These are phyloP conservation scores for Fusarium fracticaudum DNA, from an alignment of 2,329 filamentous ascomycete species.

Conservation along the genomic window DNA sequence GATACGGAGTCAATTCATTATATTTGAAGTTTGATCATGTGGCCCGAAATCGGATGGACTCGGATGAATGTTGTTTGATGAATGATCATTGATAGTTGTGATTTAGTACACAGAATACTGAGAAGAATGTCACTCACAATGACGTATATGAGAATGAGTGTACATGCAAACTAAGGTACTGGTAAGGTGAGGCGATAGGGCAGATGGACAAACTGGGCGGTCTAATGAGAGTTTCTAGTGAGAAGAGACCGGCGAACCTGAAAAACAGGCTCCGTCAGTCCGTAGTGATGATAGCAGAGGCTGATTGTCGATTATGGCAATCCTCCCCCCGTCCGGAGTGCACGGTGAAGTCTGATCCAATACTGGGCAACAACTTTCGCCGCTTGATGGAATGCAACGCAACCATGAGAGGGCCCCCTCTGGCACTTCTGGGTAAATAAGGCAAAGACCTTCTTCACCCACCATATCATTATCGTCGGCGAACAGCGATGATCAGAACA, in stretches of 20 bases:
- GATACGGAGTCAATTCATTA: constrained; percentile 2
- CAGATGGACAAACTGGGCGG: neutral
- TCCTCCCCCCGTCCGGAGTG: constrained; percentile 13
- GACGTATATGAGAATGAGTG: constrained; percentile 1
- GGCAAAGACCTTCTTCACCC: constrained; percentile 28
- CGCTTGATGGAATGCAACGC: constrained; percentile 26
- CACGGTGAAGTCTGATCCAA: neutral
- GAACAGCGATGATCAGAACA: constrained; percentile 19
- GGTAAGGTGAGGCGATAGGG: neutral
- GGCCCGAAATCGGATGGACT: constrained; percentile 24
- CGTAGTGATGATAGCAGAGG: constrained; percentile 4
- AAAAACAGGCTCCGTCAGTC: constrained; percentile 5
- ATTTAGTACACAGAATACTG: neutral
- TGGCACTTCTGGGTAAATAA: constrained; percentile 14
- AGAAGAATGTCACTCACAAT: constrained; percentile 10
- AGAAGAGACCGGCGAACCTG: neutral
- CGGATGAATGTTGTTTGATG: constrained; percentile 1
- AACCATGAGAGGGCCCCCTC: neutral
- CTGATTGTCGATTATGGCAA: constrained; percentile 3
- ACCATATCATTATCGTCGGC: constrained; percentile 12
- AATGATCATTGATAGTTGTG: neutral
- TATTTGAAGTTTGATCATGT: constrained; percentile 22
- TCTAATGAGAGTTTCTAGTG: neutral
- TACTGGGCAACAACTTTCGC: neutral
- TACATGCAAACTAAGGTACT: neutral